Conservation (phyloP, 202 grass and related monocot genomes). For the Musa balbisiana region DNA sequence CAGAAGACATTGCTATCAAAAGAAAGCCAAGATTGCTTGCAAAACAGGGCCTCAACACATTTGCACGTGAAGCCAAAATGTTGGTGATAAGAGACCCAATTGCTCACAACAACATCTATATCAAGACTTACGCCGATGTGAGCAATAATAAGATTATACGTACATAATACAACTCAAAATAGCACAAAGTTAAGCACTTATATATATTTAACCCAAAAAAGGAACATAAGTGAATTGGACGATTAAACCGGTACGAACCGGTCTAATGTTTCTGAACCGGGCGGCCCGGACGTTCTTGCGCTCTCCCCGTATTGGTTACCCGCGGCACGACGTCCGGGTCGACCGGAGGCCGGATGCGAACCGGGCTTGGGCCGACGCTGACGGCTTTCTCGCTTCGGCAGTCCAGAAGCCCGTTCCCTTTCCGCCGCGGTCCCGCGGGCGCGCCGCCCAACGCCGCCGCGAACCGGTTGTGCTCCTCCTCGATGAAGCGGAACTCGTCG, state of each 20-base stretch:
- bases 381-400: conserved; percentile 58
- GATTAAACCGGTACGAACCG: background rate
- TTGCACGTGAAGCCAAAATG: too few species aligned
- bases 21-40: too few species aligned
- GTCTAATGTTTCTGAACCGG: conserved; percentile 32
- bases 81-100: too few species aligned
- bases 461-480: conserved; percentile 30
- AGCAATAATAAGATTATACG: too few species aligned
- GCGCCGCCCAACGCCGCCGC: conserved; percentile 36
- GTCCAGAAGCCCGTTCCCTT: conserved; percentile 6
- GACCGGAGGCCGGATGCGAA: background rate
- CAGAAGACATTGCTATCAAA: too few species aligned
- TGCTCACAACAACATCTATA: too few species aligned
- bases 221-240: too few species aligned
- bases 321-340: background rate
- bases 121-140: too few species aligned
- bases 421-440: background rate
- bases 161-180: too few species aligned
- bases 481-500: conserved; percentile 43
- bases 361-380: conserved; percentile 39
- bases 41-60: too few species aligned
- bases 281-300: conserved; percentile 22
- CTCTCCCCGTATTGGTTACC: background rate
- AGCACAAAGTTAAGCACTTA: too few species aligned
- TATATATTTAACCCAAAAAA: too few species aligned